Evolutionary conservation across 441 rosid genomes (phyloP).

Genomic region (Manihot esculenta): DNA sequence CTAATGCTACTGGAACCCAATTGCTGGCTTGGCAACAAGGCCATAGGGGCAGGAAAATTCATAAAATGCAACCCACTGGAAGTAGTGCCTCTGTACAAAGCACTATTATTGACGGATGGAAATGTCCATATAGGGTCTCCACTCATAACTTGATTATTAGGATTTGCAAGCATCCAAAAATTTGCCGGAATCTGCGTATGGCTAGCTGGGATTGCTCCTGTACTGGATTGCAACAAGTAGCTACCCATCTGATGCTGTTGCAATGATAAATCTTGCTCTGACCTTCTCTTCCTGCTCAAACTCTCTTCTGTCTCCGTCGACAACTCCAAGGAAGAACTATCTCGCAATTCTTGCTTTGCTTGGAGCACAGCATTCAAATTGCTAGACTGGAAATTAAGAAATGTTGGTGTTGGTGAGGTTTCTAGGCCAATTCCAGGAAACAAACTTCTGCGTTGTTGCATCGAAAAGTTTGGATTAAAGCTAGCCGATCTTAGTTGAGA

Average conservation of each 20-base stretch:
- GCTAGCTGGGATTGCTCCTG: conserved; percentile 45
- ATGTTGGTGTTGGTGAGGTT: conserved; percentile 53
- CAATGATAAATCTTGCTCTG: conserved; percentile 48
- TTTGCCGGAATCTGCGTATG: conserved; percentile 56
- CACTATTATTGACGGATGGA: conserved; percentile 51
- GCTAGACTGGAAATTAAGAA: conserved; percentile 67
- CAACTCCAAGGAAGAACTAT: conserved; percentile 47
- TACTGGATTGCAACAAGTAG: conserved; percentile 53
- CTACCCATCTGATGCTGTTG: conserved; percentile 55
- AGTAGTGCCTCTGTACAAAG: conserved; percentile 44
- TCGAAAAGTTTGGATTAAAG: conserved; percentile 58
- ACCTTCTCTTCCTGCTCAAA: conserved; percentile 43
- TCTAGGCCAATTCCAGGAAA: conserved; percentile 67
- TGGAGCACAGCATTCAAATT: conserved; percentile 44
- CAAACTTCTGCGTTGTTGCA: conserved; percentile 50
- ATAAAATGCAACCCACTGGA: conserved; percentile 74
- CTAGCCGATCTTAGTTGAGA: conserved; percentile 66
- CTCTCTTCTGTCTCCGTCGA: conserved; percentile 43
- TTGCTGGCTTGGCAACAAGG: conserved; percentile 59
- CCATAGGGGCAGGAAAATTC: conserved; percentile 72
- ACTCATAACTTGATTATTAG: conserved; percentile 50
- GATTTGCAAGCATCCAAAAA: conserved; percentile 66
- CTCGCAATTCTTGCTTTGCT: conserved; percentile 68
- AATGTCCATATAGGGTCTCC: conserved; percentile 73
- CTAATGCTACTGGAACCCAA: conserved; percentile 34